Conservation (phyloP, 805 yeast genomes). For the Saccharomycopsis vini region DNA sequence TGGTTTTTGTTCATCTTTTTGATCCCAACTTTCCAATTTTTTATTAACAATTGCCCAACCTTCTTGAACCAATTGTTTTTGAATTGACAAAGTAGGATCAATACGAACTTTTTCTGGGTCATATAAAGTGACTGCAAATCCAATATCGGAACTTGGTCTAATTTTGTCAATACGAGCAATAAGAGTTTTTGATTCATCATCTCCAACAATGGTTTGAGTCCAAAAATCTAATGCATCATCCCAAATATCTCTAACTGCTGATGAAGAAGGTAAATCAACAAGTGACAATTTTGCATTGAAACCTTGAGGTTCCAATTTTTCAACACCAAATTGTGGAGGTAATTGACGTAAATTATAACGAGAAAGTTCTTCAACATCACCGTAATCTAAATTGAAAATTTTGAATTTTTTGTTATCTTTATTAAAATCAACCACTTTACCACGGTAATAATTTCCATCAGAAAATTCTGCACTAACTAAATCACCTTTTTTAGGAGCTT, state of each 20-base stretch:
- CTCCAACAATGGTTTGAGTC: slow-evolving; percentile 44
- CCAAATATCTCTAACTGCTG: slow-evolving; percentile 44
- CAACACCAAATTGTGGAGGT: slow-evolving; percentile 39
- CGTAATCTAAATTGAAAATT: slow-evolving; percentile 56
- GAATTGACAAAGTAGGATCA: slow-evolving; percentile 50
- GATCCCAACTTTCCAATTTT: slow-evolving; percentile 29
- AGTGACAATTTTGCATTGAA: slow-evolving; percentile 45
- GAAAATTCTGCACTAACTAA: slow-evolving; percentile 45
- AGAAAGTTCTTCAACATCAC: slow-evolving; percentile 40
- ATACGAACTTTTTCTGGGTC: slow-evolving; percentile 45
- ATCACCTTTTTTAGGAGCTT: slow-evolving; percentile 44
- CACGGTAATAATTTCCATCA: slow-evolving; percentile 51
- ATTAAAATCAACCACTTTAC: slow-evolving; percentile 40
- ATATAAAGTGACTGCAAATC: slow-evolving; percentile 44
- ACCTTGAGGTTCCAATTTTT: slow-evolving; percentile 43
- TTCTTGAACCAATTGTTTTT: slow-evolving; percentile 45
- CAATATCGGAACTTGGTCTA: slow-evolving; percentile 32
- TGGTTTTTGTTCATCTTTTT: slow-evolving; percentile 29
- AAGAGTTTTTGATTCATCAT: no score
- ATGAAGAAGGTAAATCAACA: slow-evolving; percentile 47
- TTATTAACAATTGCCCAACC: slow-evolving; percentile 52
- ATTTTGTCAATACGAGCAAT: slow-evolving; percentile 44
- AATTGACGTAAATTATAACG: slow-evolving; percentile 36
- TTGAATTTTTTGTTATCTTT: slow-evolving; percentile 34
- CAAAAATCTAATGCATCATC: slow-evolving; percentile 45